phyloP scores from a whole-genome alignment of 345 rosid species.

The Leavenworthia alabamica region DNA sequence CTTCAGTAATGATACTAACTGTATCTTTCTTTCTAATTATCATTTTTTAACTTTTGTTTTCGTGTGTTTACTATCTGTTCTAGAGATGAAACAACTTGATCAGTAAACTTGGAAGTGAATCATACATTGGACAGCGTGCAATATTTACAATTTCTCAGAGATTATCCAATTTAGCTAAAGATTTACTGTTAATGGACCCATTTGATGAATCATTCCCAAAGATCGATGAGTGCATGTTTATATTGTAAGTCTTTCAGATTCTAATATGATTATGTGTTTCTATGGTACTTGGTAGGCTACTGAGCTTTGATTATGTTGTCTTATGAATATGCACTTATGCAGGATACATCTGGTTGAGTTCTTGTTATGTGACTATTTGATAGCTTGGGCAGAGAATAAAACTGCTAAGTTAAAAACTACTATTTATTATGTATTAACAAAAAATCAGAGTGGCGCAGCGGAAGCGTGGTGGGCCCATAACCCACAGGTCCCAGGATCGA shows the following conservation, averaged over 20 bases:
- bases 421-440: not conserved
- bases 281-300: not conserved
- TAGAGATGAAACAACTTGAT: constrained; percentile 42
- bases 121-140: constrained; percentile 69
- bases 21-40: not conserved
- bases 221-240: constrained; percentile 58
- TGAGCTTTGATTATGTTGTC: not conserved
- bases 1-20: not conserved
- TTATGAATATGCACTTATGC: constrained; percentile 24
- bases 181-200: constrained; percentile 64
- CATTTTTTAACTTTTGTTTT: constrained; percentile 7
- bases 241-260: constrained; percentile 44
- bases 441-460: constrained; percentile 62
- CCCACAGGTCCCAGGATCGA: constrained; percentile 76
- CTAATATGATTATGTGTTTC: not conserved
- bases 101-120: constrained; percentile 62
- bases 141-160: constrained; percentile 58
- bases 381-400: constrained; percentile 47
- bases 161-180: constrained; percentile 56
- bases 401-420: constrained; percentile 13
- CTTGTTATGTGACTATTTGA: constrained; percentile 56
- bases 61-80: constrained; percentile 28
- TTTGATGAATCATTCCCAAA: constrained; percentile 61
- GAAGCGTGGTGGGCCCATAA: constrained; percentile 64
- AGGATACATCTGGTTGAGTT: constrained; percentile 89